These are phyloP conservation scores for Haematococcus sp. DNA, from an alignment of 139 green algal species.

Conservation along the genomic window DNA sequence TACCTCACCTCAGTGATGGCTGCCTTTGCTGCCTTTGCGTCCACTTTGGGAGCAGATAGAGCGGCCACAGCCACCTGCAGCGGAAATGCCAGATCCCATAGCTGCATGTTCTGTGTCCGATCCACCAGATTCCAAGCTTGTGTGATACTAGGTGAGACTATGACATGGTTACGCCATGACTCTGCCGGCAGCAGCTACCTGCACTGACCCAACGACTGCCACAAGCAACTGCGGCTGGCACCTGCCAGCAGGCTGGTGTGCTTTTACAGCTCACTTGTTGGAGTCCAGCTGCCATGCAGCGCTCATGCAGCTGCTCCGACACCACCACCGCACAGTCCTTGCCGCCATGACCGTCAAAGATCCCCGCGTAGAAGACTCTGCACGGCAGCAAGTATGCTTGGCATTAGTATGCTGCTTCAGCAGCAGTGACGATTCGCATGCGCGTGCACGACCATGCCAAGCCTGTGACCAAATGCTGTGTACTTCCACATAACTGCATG, in stretches of 20 bases:
- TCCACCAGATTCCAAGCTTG: too few relatives aligned
- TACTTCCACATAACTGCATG: too few relatives aligned
- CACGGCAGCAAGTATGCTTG: background rate
- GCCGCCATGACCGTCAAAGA: slow-evolving; percentile 29
- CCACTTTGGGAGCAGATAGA: slow-evolving; percentile 2
- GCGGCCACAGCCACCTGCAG: slow-evolving; percentile 2
- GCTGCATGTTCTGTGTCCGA: too few relatives aligned
- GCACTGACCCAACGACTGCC: background rate
- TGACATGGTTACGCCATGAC: background rate
- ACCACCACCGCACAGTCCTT: slow-evolving; percentile 1
- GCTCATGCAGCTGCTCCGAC: slow-evolving; percentile 10
- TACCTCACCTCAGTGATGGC: slow-evolving; percentile 19
- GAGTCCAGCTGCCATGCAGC: slow-evolving; percentile 5
- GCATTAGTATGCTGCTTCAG: background rate
- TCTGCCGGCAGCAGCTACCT: background rate
- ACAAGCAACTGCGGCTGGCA: too few relatives aligned
- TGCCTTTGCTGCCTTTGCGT: slow-evolving; percentile 28
- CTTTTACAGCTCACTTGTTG: slow-evolving; percentile 5
- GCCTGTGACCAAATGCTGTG: too few relatives aligned
- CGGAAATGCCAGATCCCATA: too few relatives aligned
- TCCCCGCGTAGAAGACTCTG: slow-evolving; percentile 17
- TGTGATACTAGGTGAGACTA: background rate
- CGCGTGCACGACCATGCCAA: too few relatives aligned
- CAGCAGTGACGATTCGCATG: too few relatives aligned
- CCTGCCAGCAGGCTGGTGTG: too few relatives aligned